These are phyloP conservation scores for Annulohypoxylon maeteangense DNA, from an alignment of 495 filamentous ascomycete genomes.

Conservation along the genomic window DNA sequence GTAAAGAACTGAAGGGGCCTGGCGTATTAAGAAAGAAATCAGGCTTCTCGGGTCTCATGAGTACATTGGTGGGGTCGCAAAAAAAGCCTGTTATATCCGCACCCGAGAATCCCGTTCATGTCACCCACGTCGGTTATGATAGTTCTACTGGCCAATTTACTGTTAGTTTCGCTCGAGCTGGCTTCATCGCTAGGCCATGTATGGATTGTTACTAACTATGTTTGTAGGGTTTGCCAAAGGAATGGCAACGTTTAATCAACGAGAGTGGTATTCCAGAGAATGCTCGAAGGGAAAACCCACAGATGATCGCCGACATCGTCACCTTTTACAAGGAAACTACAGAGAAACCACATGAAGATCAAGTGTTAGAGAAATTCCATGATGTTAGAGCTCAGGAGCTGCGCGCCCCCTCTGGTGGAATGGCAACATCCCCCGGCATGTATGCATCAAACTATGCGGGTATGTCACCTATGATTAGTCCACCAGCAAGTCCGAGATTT, in stretches of 20 bases:
- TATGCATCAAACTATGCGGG: slow-evolving; percentile 62
- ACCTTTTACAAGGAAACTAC: slow-evolving; percentile 95
- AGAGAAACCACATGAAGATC: slow-evolving; percentile 81
- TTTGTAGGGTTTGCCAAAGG: slow-evolving; percentile 86
- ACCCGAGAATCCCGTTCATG: slow-evolving; percentile 95
- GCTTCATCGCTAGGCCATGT: slow-evolving; percentile 25
- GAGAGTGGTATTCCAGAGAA: slow-evolving; percentile 96
- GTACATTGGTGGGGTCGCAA: slow-evolving; percentile 88
- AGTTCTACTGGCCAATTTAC: slow-evolving; percentile 97
- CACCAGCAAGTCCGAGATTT: slow-evolving; percentile 91
- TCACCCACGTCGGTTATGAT: slow-evolving; percentile 98
- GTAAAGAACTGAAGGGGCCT: slow-evolving; percentile 65
- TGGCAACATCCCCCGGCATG: slow-evolving; percentile 57
- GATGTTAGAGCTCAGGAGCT: slow-evolving; percentile 74
- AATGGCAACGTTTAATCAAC: slow-evolving; percentile 95
- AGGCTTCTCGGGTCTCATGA: slow-evolving; percentile 95
- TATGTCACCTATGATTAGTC: slow-evolving; percentile 75
- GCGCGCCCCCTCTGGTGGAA: slow-evolving; percentile 57
- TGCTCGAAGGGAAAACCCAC: slow-evolving; percentile 94
- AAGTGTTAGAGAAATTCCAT: slow-evolving; percentile 94
- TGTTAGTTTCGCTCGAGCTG: slow-evolving; percentile 62
- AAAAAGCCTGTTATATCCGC: slow-evolving; percentile 92
- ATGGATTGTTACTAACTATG: slow-evolving; percentile 24
- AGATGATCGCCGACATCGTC: slow-evolving; percentile 93
- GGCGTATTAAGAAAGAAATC: slow-evolving; percentile 84